A percentile compares a stretch with the other conserved stretches of the same genome.
Conservation (phyloP, 2,329 filamentous ascomycete genomes). For the Aspergillus bombycis region DNA sequence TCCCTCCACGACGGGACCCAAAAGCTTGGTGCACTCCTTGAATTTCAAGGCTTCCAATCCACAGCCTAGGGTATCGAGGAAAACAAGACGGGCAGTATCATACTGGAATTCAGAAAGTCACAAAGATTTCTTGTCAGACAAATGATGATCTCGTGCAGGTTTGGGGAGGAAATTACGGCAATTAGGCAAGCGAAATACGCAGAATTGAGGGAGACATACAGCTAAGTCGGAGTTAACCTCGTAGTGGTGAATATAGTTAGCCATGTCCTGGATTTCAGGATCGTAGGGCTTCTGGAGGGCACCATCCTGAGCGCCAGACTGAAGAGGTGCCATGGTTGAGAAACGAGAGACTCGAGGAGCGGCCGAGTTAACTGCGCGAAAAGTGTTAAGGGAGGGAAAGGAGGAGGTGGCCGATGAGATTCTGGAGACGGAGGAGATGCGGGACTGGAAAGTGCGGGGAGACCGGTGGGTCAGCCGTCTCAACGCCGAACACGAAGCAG, state of each 20-base stretch:
- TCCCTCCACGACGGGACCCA: slow-evolving; percentile 88
- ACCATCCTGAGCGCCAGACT: slow-evolving; percentile 40
- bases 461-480: slow-evolving; percentile 46
- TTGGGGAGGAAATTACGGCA: background rate
- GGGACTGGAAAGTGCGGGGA: slow-evolving; percentile 50
- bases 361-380: slow-evolving; percentile 20
- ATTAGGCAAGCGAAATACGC: background rate
- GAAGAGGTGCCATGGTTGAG: slow-evolving; percentile 48
- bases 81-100: slow-evolving; percentile 94
- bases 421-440: slow-evolving; percentile 47
- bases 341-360: slow-evolving; percentile 38
- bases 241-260: slow-evolving; percentile 90
- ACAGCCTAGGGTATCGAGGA: slow-evolving; percentile 95
- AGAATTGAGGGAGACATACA: slow-evolving; percentile 57
- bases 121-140: background rate
- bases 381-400: slow-evolving; percentile 32
- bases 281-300: slow-evolving; percentile 67
- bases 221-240: slow-evolving; percentile 89
- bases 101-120: slow-evolving; percentile 49
- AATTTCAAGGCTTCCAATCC: slow-evolving; percentile 94
- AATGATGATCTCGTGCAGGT: background rate
- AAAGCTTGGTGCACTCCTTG: slow-evolving; percentile 92
- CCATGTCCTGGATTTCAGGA: slow-evolving; percentile 92
- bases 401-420: slow-evolving; percentile 37
- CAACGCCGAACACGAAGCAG: slow-evolving; percentile 44